Percentiles rank a stretch among this genome's conserved stretches.
Evolutionary conservation across 176 grass and related monocot species (phyloP).

Genomic region (Hyparrhenia diplandra): DNA sequence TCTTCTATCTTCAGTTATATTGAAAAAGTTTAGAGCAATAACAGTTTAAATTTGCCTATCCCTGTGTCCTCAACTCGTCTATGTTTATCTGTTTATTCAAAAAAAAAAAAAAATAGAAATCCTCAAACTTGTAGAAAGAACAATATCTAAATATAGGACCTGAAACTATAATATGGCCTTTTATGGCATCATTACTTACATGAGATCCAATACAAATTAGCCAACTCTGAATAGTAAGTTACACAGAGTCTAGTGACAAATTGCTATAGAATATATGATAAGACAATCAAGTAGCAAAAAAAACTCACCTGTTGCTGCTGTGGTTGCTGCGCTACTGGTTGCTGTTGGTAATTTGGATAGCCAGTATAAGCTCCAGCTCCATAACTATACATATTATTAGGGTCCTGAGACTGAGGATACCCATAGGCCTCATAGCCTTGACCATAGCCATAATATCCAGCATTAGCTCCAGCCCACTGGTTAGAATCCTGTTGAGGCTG

Average conservation of each 20-base stretch:
- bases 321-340: conserved; percentile 40
- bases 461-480: conserved; percentile 60
- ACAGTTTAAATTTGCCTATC: background rate
- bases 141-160: background rate
- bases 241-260: background rate
- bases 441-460: conserved; percentile 67
- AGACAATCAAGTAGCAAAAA: background rate
- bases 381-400: conserved; percentile 71
- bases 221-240: background rate
- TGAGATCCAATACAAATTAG: background rate
- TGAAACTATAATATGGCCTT: background rate
- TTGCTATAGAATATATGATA: background rate
- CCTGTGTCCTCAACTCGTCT: background rate
- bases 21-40: background rate
- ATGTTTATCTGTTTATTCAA: background rate
- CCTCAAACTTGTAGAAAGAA: background rate
- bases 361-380: conserved; percentile 65
- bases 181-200: background rate
- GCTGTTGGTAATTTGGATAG: conserved; percentile 79
- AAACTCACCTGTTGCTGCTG: conserved; percentile 60
- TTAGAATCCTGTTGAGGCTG: conserved; percentile 79
- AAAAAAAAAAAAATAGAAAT: background rate
- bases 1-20: background rate
- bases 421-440: conserved; percentile 82
- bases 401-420: conserved; percentile 65